Base-by-base conservation (phyloP, 1,284 basidiomycete genomes). In the Trichosporon sp. region DNA sequence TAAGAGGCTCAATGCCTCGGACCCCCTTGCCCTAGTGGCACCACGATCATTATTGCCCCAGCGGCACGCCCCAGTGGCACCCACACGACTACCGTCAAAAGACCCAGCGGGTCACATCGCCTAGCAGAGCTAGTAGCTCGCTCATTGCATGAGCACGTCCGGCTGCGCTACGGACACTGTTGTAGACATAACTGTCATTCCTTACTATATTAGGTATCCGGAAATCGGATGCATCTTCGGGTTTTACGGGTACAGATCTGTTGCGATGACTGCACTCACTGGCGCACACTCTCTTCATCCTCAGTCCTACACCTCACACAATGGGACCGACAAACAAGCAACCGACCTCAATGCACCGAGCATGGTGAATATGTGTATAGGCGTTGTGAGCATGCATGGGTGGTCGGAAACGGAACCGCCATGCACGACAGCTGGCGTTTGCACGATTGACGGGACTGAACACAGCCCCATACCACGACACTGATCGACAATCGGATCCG, bases 171-270 rank as follows among this genome's bases (percentile, higher is more conserved):
- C 32, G 59, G 59, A 63, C 59, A 63, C 59, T 63, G 59, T 63
- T 63, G 59, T 63, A 63, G 59, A 54, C 51, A 54, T 26, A 26
- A 54, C 21, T 54, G 51, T 54, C 51, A 54, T 26, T 54, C 51
- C 21, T 54, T 54, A 54, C 21, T 37, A 35, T 63, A 37, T 37
- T 16, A 14, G 32, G 3, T 10, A 37, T 63, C 54, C 54, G 54
- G 31, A 26, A 59, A 63, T 63, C 59, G 59, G 59, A 63, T 63
- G 59, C 32, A 63, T 63, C 32, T 35, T 63, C 59, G 59, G 59
- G 59, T 59, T 63, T 63, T 63, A 16, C 21, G 51, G 51, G 51
- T 54, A 54, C 43, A 46, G n/a, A 4, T 40, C 7, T 10, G 38
- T 40, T 12, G 38, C 38, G 10, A 40, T 40, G 35, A 37, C 38